Evolutionary conservation across 228 moss, liverwort and hornwort species (phyloP), one percentile per base, ranked within the genome.

Genomic region (Sphagnum magellanicum): DNA sequence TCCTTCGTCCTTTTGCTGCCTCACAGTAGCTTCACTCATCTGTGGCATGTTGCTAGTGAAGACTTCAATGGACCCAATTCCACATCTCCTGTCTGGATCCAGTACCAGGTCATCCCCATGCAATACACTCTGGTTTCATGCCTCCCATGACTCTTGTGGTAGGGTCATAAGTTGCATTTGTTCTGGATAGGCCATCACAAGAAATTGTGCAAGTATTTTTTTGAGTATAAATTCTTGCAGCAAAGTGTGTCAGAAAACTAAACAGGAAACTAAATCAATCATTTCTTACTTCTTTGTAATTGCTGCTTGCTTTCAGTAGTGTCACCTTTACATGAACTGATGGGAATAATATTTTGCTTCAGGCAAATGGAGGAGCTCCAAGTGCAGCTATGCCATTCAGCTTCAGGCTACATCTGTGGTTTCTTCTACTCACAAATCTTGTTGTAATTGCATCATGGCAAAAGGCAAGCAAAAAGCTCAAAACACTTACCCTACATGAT

Each of bases 41-140:
- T 83, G 5, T 89, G 85, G 85, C 89, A 86, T 68, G 79, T 83
- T 13, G 81, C 79, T 1, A 86, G 89, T 68, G 86, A 89, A 70
- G 66, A 79, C 0, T 89, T 83, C 70, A 89, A 86, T 67, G 6
- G 69, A 10, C 81, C 79, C 9, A 59, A 77, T 69, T 0, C 78
- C 8, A 66, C 16, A 51, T 83, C 81, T 50, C 70, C 81, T 57
- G 81, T 86, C 50, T 89, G 86, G 89, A 4, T 61, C 6, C 4
- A 16, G 8, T 83, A 81, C 69, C 86, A 84, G 80, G 80, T 76
- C 32, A 32, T 32, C 32, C 32, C 32, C 32, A 32, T 32, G 32
- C 32, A n/a, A 11, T 49, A 46, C 16, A 9, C 16, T 17, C 63
- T 64, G 10, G 16, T 46, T 9, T 11, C 9, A 17, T 64, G 10